Base-by-base conservation (phyloP, 306 rosid species). In the Corylus americana region DNA sequence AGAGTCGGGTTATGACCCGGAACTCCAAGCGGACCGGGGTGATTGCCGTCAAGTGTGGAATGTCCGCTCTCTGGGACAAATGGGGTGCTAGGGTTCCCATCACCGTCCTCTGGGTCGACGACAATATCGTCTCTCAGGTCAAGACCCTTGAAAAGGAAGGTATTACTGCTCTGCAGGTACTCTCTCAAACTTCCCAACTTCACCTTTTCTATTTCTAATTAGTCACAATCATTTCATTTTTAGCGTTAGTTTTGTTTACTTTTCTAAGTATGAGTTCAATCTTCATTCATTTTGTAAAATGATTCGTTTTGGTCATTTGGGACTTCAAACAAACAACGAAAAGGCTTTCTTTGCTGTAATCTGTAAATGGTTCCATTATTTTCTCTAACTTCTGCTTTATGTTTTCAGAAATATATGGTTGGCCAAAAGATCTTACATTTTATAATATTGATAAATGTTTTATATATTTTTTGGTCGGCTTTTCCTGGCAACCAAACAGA, bases 61-160 rank as follows among this genome's bases (percentile, higher is more conserved):
- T 95, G 99, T 82, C 86, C 57, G 99, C 99, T 18, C 90, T 86
- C 20, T 95, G 99, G 99, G 92, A 93, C 83, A 95, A 92, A 83
- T 95, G 99, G 99, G 99, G 99, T 27, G 94, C 92, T 16, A 89
- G 98, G 84, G 55, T 95, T 74, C 98, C 98, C 27, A 85, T 93
- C 53, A 78, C 89, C 4, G 81, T 95, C 13, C 98, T 95, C 35
- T 95, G 98, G 98, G 92, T 95, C 8, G 99, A 95, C 74, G 99
- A 95, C 57, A 95, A 93, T 73, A 88, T 95, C 64, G 98, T 95
- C n/a, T 91, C 98, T 76, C 94, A 91, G 88, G 97, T 95, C 17
- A 95, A 95, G 84, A 95, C 98, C 22, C 87, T 88, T 0, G 93
- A 90, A 61, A 93, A 91, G 80, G 99, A 95, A 79, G 94, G 97